Percentiles rank a stretch among this genome's conserved stretches.
These are phyloP conservation scores for Globisporangium megalacanthum DNA, from an alignment of 352 stramenopile species.

Conservation along the genomic window DNA sequence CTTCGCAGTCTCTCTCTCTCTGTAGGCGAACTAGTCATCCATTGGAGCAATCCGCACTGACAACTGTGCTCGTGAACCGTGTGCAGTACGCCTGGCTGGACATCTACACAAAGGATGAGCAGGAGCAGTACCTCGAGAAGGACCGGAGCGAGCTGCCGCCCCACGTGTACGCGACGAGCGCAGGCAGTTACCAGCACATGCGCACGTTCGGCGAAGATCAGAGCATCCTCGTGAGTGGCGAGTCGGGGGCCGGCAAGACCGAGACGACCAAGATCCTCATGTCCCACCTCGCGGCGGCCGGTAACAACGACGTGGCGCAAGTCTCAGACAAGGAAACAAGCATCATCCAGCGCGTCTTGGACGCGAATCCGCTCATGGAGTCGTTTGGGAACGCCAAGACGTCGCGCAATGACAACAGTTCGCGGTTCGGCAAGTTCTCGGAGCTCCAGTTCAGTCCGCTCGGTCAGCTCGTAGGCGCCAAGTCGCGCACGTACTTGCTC, in stretches of 20 bases:
- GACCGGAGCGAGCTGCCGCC: conserved; percentile 71
- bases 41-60: too few relatives aligned
- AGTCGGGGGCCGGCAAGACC: conserved; percentile 85
- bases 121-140: conserved; percentile 68
- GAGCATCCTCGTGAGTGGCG: conserved; percentile 85
- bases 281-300: conserved; percentile 76
- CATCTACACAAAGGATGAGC: conserved; percentile 77
- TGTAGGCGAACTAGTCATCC: too few relatives aligned
- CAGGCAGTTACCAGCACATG: conserved; percentile 78
- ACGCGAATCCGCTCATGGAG: conserved; percentile 79
- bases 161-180: conserved; percentile 75
- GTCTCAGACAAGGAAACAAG: conserved; percentile 32
- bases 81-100: conserved; percentile 87
- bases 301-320: conserved; percentile 53
- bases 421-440: conserved; percentile 48
- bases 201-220: conserved; percentile 57
- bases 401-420: conserved; percentile 43
- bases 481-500: conserved; percentile 95
- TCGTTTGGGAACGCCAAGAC: conserved; percentile 76
- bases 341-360: conserved; percentile 83
- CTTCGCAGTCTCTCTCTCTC: too few relatives aligned
- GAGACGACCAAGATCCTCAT: conserved; percentile 90
- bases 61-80: conserved; percentile 11
- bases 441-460: conserved; percentile 48
- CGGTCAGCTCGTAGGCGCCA: conserved; percentile 87